Evolutionary conservation across 1,139 yeast genomes (phyloP).

Genomic region (Debaryomyces sp.): DNA sequence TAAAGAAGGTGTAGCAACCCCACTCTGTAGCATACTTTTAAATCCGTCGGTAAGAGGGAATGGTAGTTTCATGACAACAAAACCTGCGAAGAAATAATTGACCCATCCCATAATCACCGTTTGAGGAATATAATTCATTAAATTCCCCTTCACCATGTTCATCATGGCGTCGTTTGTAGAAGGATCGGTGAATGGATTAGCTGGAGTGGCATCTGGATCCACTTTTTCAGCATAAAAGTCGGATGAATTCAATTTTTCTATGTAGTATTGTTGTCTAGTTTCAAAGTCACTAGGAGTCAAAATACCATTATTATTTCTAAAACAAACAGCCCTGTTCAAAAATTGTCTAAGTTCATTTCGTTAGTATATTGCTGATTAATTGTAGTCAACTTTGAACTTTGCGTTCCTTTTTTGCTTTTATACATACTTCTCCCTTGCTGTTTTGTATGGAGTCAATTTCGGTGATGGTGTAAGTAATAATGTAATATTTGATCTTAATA

Average conservation of each 20-base stretch:
- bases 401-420: background rate
- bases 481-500: slow-evolving; percentile 72
- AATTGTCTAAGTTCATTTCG: slow-evolving; percentile 37
- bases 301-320: slow-evolving; percentile 51
- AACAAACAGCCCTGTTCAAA: slow-evolving; percentile 55
- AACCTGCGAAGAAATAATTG: slow-evolving; percentile 90
- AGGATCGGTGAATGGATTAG: slow-evolving; percentile 73
- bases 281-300: slow-evolving; percentile 51
- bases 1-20: slow-evolving; percentile 81
- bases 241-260: slow-evolving; percentile 52
- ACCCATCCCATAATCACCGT: slow-evolving; percentile 97
- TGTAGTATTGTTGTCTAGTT: slow-evolving; percentile 46
- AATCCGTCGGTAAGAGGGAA: slow-evolving; percentile 83
- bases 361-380: slow-evolving; percentile 6
- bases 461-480: slow-evolving; percentile 60
- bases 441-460: slow-evolving; percentile 53
- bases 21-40: slow-evolving; percentile 89
- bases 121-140: slow-evolving; percentile 87
- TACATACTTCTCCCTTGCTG: slow-evolving; percentile 60
- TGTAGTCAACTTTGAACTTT: background rate
- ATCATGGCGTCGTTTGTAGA: slow-evolving; percentile 73
- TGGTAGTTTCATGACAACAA: slow-evolving; percentile 65
- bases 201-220: slow-evolving; percentile 44
- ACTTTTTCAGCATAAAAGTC: slow-evolving; percentile 52
- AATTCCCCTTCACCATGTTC: slow-evolving; percentile 78